Conservation (phyloP, 2,329 filamentous ascomycete species). For the Neofusicoccum umdonicola region DNA sequence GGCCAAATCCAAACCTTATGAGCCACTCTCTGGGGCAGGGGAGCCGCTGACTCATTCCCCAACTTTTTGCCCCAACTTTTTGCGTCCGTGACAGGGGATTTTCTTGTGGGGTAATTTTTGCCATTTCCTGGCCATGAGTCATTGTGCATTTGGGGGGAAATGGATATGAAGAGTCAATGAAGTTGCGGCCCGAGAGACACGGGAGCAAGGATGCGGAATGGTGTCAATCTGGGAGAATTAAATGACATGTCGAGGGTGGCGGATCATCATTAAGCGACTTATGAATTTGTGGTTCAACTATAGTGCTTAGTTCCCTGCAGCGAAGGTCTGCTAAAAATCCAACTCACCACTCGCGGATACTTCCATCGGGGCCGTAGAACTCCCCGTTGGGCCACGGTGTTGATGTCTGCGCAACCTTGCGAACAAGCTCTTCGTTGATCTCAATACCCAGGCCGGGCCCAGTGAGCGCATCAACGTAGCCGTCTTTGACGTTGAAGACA, state of each 20-base stretch:
- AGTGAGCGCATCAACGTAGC: conserved; percentile 60
- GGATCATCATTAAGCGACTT: too few species aligned
- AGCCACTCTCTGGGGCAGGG: not conserved
- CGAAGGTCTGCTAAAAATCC: not conserved
- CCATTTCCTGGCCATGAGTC: not conserved
- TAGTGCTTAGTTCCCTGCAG: not conserved
- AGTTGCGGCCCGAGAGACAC: not conserved
- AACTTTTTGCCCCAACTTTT: not conserved
- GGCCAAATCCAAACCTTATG: not conserved
- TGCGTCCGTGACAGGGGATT: not conserved
- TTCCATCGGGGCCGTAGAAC: conserved; percentile 66
- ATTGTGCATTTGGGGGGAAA: not conserved
- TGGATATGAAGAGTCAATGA: not conserved
- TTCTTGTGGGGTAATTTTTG: not conserved
- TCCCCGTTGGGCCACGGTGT: conserved; percentile 65
- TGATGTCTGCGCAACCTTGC: conserved; percentile 57
- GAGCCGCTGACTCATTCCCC: not conserved
- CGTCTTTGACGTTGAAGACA: conserved; percentile 65
- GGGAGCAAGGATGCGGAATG: not conserved
- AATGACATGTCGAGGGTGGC: too few species aligned
- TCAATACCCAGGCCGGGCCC: conserved; percentile 68
- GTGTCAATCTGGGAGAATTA: not conserved
- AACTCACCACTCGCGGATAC: conserved; percentile 64
- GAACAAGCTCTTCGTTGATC: conserved; percentile 64
- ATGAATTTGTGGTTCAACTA: not conserved